These are phyloP conservation scores for Datura wrightii DNA, from an alignment of 257 asterid species.

Conservation along the genomic window DNA sequence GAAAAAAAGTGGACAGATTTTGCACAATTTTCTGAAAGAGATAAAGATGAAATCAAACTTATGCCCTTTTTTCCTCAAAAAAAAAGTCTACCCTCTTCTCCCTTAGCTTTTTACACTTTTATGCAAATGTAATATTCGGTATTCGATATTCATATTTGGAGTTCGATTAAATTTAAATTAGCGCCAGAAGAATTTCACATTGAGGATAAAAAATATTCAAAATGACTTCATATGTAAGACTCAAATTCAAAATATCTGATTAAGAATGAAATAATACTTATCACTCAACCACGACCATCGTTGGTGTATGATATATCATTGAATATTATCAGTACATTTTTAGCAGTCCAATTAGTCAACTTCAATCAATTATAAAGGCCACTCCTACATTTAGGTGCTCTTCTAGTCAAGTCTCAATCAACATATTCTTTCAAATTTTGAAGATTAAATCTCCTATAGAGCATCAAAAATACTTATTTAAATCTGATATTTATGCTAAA, in stretches of 20 bases:
- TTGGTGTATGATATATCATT: background rate
- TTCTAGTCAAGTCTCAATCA: conserved; percentile 37
- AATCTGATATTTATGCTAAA: background rate
- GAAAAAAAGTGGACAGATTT: background rate
- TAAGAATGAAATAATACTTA: background rate
- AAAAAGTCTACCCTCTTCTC: conserved; percentile 19
- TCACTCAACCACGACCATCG: background rate
- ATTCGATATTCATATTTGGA: background rate
- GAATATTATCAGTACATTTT: conserved; percentile 28
- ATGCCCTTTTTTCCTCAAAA: conserved; percentile 11
- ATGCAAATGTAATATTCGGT: background rate
- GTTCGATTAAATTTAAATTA: background rate
- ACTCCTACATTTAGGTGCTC: conserved; percentile 21
- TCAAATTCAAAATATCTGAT: background rate
- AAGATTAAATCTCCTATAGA: background rate
- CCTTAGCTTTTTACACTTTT: conserved; percentile 35
- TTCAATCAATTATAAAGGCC: conserved; percentile 10
- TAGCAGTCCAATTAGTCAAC: background rate
- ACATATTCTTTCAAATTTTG: background rate
- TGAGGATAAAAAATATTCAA: background rate
- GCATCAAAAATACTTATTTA: background rate
- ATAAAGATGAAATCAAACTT: conserved; percentile 14
- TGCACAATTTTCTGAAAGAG: conserved; percentile 26
- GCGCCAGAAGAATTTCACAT: accelerated
- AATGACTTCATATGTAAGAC: background rate